Percentiles rank a stretch among this genome's conserved stretches.
phyloP scores from a whole-genome alignment of 2,329 filamentous ascomycete genomes.

The Phialophora verrucosa region DNA sequence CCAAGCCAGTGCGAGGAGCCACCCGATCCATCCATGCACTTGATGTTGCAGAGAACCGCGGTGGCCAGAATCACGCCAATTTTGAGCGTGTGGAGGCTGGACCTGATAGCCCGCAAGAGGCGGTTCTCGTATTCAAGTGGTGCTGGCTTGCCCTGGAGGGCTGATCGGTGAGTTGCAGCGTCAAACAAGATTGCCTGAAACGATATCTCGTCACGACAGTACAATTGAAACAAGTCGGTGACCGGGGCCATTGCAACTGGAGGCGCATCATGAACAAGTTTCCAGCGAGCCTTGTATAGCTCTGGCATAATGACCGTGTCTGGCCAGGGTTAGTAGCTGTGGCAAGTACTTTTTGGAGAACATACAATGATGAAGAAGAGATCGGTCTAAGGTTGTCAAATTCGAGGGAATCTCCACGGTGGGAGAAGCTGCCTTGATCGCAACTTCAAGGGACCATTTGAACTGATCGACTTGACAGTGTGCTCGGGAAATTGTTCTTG shows the following conservation, averaged over 20 bases:
- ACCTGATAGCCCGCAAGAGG: constrained; percentile 6
- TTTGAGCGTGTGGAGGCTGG: constrained; percentile 10
- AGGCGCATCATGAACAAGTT: not conserved
- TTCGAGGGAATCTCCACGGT: constrained; percentile 8
- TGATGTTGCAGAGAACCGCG: constrained; percentile 13
- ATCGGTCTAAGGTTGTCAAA: constrained; percentile 2
- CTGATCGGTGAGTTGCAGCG: constrained; percentile 12
- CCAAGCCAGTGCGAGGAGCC: constrained; percentile 12
- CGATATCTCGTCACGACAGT: constrained; percentile 19
- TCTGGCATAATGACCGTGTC: constrained; percentile 13
- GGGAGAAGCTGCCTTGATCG: constrained; percentile 15
- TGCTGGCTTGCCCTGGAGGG: constrained; percentile 12
- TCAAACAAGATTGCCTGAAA: constrained; percentile 19
- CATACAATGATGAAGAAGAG: constrained; percentile 19
- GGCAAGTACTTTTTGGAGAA: not conserved
- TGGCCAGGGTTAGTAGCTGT: not conserved
- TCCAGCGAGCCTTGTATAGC: constrained; percentile 16
- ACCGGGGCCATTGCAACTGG: constrained; percentile 11
- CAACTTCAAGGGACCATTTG: constrained; percentile 14
- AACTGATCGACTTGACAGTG: constrained; percentile 3
- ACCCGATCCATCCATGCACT: constrained; percentile 11
- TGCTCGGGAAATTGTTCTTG: constrained; percentile 1
- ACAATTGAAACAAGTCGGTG: constrained; percentile 18
- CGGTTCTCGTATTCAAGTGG: constrained; percentile 16
- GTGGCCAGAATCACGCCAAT: constrained; percentile 15